Base-by-base conservation (phyloP, 2,329 filamentous ascomycete species). In the Aureobasidium sp. region DNA sequence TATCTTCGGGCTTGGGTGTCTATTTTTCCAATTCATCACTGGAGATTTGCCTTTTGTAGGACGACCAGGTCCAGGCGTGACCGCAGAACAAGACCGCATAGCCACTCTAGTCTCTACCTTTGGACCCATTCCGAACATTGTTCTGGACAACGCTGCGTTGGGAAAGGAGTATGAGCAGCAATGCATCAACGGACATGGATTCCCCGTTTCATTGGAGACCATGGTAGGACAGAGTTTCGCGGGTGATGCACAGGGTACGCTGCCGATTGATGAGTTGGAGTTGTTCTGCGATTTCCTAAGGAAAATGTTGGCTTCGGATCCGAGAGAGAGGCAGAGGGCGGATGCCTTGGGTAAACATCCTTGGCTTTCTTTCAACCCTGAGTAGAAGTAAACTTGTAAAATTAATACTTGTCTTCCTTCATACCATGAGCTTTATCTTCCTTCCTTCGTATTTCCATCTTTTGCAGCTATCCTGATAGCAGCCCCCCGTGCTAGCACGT, bases 1-100 rank as follows among this genome's bases (percentile, higher is more conserved):
- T 45, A 66, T 70, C 5, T 71, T 69, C 68, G 69, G 66, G 57
- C 60, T 67, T 11, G 65, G 63, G 6, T 64, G 64, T 58, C 50
- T 66, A 5, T 35, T 65, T 17, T 65, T 65, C 46, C 63, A 66
- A 45, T 64, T 66, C 37, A 50, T 64, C 8, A 65, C 63, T 27
- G 66, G 65, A 15, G 63, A 67, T 19, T 21, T 65, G 13, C 57
- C 63, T 3, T 67, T 67, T 33, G 45, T 51, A 9, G 63, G 64
- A 13, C 25, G 50, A 40, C 61, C 63, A 8, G 42, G 43, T n/a
- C 62, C 57, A 21, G 35, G 47, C 3, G 63, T 58, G 29, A 61
- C 47, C 6, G 62, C 64, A 15, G 61, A 64, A 31, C 61, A 65
- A 38, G 65, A 65, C 23, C 64, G 64, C 47, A 57, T 67, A 17